Conservation (phyloP, 2,329 filamentous ascomycete species). For the Pseudogymnoascus sp. region DNA sequence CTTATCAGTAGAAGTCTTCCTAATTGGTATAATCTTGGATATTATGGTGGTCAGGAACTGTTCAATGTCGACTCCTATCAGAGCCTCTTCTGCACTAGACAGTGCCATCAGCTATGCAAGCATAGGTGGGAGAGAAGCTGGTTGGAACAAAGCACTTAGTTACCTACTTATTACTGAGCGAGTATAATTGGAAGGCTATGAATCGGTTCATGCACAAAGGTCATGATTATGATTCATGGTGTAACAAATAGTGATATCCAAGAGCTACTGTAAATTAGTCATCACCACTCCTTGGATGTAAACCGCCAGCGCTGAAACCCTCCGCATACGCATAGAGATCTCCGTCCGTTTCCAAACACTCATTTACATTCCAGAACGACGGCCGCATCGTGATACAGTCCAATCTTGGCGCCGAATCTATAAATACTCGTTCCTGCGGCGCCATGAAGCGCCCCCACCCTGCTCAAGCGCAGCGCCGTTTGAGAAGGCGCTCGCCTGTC, state of each 20-base stretch:
- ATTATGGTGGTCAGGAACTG: no score
- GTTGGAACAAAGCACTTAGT: no score
- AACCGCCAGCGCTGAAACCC: not conserved
- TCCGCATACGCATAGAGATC: not conserved
- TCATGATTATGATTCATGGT: not conserved
- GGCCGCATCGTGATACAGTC: not conserved
- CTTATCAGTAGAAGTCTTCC: no score
- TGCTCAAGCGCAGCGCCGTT: not conserved
- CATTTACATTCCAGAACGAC: not conserved
- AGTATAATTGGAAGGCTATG: no score
- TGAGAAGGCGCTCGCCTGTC: not conserved
- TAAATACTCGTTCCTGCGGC: slow-evolving; percentile 3
- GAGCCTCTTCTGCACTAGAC: no score
- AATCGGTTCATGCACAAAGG: no score
- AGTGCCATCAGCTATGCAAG: no score
- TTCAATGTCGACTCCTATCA: no score
- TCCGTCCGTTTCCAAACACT: not conserved
- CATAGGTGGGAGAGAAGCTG: no score
- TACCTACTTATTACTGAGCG: no score
- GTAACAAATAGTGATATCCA: not conserved
- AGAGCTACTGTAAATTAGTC: not conserved
- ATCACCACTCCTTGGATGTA: not conserved
- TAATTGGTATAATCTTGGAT: no score
- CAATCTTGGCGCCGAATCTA: not conserved
- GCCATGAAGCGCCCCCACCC: not conserved